Evolutionary conservation across 2,329 filamentous ascomycete genomes (phyloP), one percentile per base, ranked within the genome.

Genomic region (Ophiocordyceps polyrhachis-furcata): DNA sequence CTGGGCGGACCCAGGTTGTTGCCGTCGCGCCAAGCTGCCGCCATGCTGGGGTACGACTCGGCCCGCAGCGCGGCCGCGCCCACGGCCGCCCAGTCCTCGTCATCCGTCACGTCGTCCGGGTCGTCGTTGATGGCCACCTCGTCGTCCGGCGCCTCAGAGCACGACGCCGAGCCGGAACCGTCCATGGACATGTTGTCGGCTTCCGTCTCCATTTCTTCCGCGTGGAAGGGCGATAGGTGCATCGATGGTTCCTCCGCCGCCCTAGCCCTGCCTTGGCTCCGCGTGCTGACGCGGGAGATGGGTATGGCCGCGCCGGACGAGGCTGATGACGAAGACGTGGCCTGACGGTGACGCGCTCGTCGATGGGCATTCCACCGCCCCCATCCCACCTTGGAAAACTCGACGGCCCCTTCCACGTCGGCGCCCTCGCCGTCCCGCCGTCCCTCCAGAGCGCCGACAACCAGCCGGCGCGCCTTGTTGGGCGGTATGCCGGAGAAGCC

Each of bases 331-430:
- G 59, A 55, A 52, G 60, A 61, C 55, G 61, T 59, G 57, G 59
- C 56, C 52, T 54, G 66, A 58, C 59, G 67, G 48, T 66, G 59
- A 50, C 69, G 67, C 49, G 66, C 83, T 54, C 77, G 77, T 58
- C 76, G 72, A 58, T 79, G 79, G 49, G 88, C 91, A 62, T 93
- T 83, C 89, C 89, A 98, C 52, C 87, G 79, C 48, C 91, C 91
- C 89, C 89, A 96, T 57, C 89, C 89, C 47, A 95, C 86, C 70
- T 96, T 96, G 62, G 93, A 83, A 58, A 93, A 96, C 57, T 81
- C 73, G 55, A 91, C 80, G 31, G 12, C n/a, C 53, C 85, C 79
- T 51, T 80, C 79, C 49, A 4, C 37, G 17, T 79, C 70, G 49
- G 73, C 58, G 46, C 74, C 74, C 49, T 77, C 71, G 19, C 29